Base-by-base conservation (phyloP, 2,329 filamentous ascomycete genomes). In the Ilyonectria mors-panacis region DNA sequence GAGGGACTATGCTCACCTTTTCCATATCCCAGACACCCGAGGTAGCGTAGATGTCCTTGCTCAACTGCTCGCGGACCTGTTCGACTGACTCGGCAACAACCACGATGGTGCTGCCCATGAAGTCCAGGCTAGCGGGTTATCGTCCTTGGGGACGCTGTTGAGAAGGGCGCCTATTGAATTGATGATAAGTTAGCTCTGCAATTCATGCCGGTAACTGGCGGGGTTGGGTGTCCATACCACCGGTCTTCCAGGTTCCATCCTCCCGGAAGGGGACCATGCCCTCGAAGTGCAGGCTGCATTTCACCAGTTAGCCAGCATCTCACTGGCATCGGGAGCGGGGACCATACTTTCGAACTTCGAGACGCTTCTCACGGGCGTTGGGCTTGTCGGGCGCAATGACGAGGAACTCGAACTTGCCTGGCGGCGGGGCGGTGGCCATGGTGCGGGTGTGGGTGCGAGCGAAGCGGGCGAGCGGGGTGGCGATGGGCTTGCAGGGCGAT, bases 21-120 rank as follows among this genome's bases (percentile, higher is more conserved):
- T 91, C 87, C 65, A 92, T 77, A 83, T 97, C 93, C 94, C 94
- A 97, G 9, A 97, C 94, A 0, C 91, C 93, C 48, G 81, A 85
- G 67, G 82, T 86, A 10, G 86, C 84, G 81, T 97, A 97, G 10
- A 94, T 83, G 82, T 97, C 94, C 55, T 88, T 85, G 79, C 87
- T 88, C 53, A 97, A 78, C 58, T 87, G 77, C 73, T 92, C 87
- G 45, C 91, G 78, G 2, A 93, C 88, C 78, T 94, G 92, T 70
- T 94, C 92, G 74, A 87, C 89, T 9, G 86, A 90, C 68, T 89
- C 87, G 8, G 92, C 94, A 33, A 88, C 80, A 44, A 89, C 84
- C 30, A 97, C 84, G 76, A 96, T 82, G 19, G 90, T 88, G 78
- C 91, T 94, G 47, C 94, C 94, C 70, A 89, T 88, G 82, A 96